Evolutionary conservation across 331 rosid genomes (phyloP), one percentile per base, ranked within the genome.

Genomic region (Acacia pycnantha): DNA sequence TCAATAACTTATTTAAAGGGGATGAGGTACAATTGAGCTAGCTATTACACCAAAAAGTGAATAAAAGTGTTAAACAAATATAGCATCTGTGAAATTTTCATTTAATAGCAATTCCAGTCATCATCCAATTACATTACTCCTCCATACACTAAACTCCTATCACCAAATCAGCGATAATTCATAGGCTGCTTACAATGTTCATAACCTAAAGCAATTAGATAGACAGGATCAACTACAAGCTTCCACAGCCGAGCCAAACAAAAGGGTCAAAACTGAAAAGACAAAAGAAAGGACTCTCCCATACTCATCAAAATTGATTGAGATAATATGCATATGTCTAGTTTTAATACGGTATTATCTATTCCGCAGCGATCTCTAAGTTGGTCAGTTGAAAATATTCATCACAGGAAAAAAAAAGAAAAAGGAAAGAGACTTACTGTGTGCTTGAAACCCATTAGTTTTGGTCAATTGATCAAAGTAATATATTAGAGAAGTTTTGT

Each of bases 1-100:
- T 79, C 40, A 79, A 69, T 74, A 78, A 73, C 77, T 76, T 58
- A 72, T 54, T 79, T 46, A n/a, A n/a, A 10, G 77, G 26, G 56
- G 54, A 58, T 26, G 37, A 22, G 24, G 6, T 56, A 48, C 40
- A 11, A 41, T 6, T 5, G 24, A 18, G 46, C 44, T 24, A 24
- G 59, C 18, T 65, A 19, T 15, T 41, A 5, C 47, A 64, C 64
- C 51, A 26, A 77, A 46, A 46, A 37, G 37, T 8, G 12, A 11
- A 12, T 24, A 29, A 37, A 43, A 43, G 12, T 43, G 9, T 43
- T 9, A 50, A 74, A 19, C 15, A 50, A 11, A 10, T 31, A 11
- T 54, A 21, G 29, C 16, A 27, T 47, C 40, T 16, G 11, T 29
- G 12, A 27, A 41, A 26, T 15, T 37, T 56, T 79, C 61, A 41